These are phyloP conservation scores for Cryptosporidium felis DNA, from an alignment of 169 alveolate genomes.

Conservation along the genomic window DNA sequence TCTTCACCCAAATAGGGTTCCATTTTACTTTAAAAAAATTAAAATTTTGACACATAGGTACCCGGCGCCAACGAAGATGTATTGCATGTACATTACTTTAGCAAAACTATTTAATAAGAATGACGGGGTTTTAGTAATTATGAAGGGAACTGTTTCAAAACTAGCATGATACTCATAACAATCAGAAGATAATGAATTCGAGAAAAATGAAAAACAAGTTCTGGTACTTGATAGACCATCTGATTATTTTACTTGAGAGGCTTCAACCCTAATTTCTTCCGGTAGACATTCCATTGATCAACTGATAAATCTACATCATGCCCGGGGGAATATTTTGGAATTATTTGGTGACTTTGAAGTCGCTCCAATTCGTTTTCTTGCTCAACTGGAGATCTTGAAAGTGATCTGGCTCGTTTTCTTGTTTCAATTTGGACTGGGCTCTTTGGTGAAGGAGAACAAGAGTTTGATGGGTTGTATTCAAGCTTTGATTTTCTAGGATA, in stretches of 20 bases:
- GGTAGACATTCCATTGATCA: conserved; percentile 79
- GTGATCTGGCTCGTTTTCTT: conserved; percentile 6
- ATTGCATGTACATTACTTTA: no score
- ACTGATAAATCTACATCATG: conserved; percentile 77
- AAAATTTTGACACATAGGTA: no score
- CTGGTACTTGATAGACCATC: no score
- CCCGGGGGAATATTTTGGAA: not conserved
- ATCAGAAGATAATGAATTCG: not conserved
- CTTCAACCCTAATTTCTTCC: conserved; percentile 81
- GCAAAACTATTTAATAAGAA: no score
- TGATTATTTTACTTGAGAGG: conserved; percentile 83
- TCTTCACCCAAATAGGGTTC: not conserved
- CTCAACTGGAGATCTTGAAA: conserved; percentile 11
- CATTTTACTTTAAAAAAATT: no score
- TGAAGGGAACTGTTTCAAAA: no score
- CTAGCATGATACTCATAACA: no score
- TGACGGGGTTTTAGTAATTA: no score
- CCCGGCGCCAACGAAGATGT: no score
- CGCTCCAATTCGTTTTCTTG: not conserved
- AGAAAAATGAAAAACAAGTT: no score
- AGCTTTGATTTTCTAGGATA: conserved; percentile 73
- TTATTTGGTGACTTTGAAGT: not conserved
- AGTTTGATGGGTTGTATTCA: conserved; percentile 1
- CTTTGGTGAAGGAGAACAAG: not conserved
- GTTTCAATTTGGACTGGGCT: no score